Conservation (phyloP, 768 basidiomycete genomes). For the Tubosaeta sp. region DNA sequence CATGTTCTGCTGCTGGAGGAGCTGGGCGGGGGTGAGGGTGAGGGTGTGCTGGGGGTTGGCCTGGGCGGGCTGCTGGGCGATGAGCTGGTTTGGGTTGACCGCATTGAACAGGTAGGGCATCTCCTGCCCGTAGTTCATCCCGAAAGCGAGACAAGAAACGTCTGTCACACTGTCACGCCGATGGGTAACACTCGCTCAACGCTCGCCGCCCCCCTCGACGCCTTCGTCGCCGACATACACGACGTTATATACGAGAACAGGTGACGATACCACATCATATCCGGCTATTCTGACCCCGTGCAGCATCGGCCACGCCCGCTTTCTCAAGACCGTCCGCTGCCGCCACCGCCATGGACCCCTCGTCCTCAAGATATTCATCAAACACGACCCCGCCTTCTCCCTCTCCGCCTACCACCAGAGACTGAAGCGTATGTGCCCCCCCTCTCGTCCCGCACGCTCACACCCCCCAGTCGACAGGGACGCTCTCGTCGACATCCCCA, state of each 20-base stretch:
- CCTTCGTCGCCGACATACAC: conserved; percentile 82
- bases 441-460: neutral
- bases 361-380: conserved; percentile 93
- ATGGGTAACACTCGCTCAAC: conserved; percentile 83
- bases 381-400: conserved; percentile 83
- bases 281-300: neutral
- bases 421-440: conserved; percentile 58
- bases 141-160: neutral
- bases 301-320: conserved; percentile 30
- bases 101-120: conserved; percentile 1
- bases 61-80: conserved; percentile 4
- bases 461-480: conserved; percentile 72
- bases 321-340: conserved; percentile 82
- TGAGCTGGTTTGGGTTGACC: conserved; percentile 23
- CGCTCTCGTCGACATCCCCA: conserved; percentile 75
- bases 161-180: conserved; percentile 22
- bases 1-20: conserved; percentile 31
- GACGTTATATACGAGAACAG: conserved; percentile 92
- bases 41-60: conserved; percentile 8
- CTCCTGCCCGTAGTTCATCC: neutral
- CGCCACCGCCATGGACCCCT: conserved; percentile 79
- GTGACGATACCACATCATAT: conserved; percentile 37
- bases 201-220: conserved; percentile 80
- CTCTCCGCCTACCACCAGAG: conserved; percentile 69
- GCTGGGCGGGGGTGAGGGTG: conserved; percentile 35